Conservation (phyloP, 1,139 yeast genomes). For the Meyerozyma sp. region DNA sequence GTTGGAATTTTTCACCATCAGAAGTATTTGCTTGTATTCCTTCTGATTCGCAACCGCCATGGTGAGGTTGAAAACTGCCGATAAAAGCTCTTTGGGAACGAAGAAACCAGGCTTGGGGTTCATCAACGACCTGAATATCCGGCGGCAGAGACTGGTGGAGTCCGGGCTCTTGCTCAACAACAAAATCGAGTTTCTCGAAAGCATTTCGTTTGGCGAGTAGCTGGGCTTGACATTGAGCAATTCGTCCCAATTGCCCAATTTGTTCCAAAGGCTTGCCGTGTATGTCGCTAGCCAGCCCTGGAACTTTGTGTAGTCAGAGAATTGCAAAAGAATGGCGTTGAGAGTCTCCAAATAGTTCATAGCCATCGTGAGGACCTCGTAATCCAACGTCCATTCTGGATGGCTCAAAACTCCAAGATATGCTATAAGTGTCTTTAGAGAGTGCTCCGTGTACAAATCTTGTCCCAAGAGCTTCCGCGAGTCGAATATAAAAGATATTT, state of each 20-base stretch:
- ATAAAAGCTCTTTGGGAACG: conserved; percentile 41
- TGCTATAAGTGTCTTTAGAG: conserved; percentile 23
- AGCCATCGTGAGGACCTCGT: conserved; percentile 23
- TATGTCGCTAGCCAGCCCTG: conserved; percentile 17
- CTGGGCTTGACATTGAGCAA: conserved; percentile 3
- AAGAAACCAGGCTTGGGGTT: conserved; percentile 44
- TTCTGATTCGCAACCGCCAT: conserved; percentile 32
- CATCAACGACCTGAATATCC: conserved; percentile 37
- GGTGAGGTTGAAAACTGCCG: conserved; percentile 30
- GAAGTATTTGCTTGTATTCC: conserved; percentile 53
- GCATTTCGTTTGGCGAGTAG: conserved; percentile 27
- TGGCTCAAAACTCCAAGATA: conserved; percentile 20
- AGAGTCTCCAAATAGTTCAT: conserved; percentile 29
- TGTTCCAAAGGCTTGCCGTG: conserved; percentile 14
- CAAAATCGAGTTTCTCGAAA: conserved; percentile 36
- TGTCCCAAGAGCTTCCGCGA: conserved; percentile 26
- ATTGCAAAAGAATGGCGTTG: conserved; percentile 23
- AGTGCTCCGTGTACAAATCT: conserved; percentile 12
- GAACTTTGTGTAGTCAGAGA: conserved; percentile 19
- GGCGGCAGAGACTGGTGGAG: conserved; percentile 27
- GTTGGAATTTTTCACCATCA: conserved; percentile 46
- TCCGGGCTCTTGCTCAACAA: conserved; percentile 27
- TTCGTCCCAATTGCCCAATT: conserved; percentile 22
- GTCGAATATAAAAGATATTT: conserved; percentile 32
- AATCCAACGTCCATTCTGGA: conserved; percentile 17